Evolutionary conservation across 1,284 basidiomycete genomes (phyloP).

Genomic region (Puccinia triticina): DNA sequence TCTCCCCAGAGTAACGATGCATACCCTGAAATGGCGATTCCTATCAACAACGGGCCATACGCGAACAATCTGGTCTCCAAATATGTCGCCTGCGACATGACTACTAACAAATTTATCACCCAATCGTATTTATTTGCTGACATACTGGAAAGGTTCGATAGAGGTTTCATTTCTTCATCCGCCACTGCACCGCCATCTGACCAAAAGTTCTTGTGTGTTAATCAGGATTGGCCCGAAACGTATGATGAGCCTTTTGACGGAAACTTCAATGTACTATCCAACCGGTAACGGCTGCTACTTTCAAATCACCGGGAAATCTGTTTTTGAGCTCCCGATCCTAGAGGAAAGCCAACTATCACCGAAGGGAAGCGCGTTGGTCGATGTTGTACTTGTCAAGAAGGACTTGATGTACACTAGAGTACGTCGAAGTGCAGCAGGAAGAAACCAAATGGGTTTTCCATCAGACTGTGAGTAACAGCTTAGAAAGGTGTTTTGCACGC

Average conservation of each 20-base stretch:
- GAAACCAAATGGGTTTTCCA: constrained; percentile 16
- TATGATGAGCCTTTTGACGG: constrained; percentile 35
- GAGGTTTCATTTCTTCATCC: not conserved
- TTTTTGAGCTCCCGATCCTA: constrained; percentile 27
- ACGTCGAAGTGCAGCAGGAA: not conserved
- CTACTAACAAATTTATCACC: constrained; percentile 32
- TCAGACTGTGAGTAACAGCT: constrained; percentile 1
- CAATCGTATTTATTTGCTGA: constrained; percentile 31
- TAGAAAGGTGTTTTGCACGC: not conserved
- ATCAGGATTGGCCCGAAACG: constrained; percentile 33
- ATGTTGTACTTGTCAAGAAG: constrained; percentile 27
- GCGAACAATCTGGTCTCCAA: constrained; percentile 36
- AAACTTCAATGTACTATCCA: constrained; percentile 37
- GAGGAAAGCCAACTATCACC: not conserved
- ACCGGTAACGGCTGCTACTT: constrained; percentile 44
- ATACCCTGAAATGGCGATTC: constrained; percentile 30
- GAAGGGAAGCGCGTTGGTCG: not conserved
- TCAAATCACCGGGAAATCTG: constrained; percentile 36
- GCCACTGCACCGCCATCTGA: not conserved
- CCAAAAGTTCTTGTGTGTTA: not conserved
- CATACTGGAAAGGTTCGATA: constrained; percentile 23
- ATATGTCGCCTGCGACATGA: constrained; percentile 28
- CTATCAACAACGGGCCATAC: constrained; percentile 18
- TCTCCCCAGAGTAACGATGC: constrained; percentile 15
- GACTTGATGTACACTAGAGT: constrained; percentile 42